phyloP scores from a whole-genome alignment of 1,284 basidiomycete genomes.

The Cerioporus squamosus region DNA sequence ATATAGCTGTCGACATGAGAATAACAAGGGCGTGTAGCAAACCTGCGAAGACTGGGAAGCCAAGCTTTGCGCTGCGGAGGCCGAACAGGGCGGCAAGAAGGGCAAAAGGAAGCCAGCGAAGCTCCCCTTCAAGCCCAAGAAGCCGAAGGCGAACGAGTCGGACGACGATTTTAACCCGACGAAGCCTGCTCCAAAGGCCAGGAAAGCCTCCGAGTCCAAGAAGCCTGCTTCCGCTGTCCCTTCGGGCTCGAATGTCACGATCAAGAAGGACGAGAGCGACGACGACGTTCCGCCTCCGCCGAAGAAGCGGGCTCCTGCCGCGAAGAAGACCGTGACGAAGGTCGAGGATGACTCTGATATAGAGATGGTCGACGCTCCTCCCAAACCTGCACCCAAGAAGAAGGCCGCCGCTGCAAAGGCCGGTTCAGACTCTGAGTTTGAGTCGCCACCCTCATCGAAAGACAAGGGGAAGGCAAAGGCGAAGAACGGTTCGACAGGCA shows the following conservation, averaged over 20 bases:
- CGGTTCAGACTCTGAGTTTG: constrained; percentile 33
- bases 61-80: constrained; percentile 52
- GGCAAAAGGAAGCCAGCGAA: constrained; percentile 80
- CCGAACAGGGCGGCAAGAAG: constrained; percentile 54
- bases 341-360: constrained; percentile 45
- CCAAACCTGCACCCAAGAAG: constrained; percentile 28
- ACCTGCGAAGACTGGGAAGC: constrained; percentile 65
- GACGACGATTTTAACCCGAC: constrained; percentile 81
- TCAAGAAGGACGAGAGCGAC: constrained; percentile 31
- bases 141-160: constrained; percentile 52
- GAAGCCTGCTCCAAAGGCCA: constrained; percentile 58
- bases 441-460: constrained; percentile 32
- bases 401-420: constrained; percentile 23
- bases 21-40: constrained; percentile 42
- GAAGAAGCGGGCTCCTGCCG: constrained; percentile 26
- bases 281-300: constrained; percentile 31
- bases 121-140: constrained; percentile 51
- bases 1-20: neutral
- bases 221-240: constrained; percentile 33
- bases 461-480: constrained; percentile 45
- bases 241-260: constrained; percentile 36
- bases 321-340: constrained; percentile 36
- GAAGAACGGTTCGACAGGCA: constrained; percentile 36
- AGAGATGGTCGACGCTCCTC: constrained; percentile 34
- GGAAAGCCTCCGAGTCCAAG: constrained; percentile 32